Evolutionary conservation across 75 land plant species (phyloP), one percentile per base, ranked within the genome.

Genomic region (Larix kaempferi): DNA sequence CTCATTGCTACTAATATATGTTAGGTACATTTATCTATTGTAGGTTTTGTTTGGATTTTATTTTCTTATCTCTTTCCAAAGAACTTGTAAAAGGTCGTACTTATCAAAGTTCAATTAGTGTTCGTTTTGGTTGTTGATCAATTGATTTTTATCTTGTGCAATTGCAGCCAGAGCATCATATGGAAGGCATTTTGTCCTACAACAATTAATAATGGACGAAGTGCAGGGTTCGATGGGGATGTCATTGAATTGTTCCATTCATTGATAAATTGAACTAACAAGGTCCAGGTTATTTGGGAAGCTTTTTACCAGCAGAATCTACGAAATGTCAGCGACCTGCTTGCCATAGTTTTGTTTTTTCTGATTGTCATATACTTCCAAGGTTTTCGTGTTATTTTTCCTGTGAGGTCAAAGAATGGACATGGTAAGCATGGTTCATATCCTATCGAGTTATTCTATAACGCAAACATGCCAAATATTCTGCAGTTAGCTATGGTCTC

Each of bases 1-100:
- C 91, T 93, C 84, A 93, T 93, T 65, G 95, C 95, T 57, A 93
- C 95, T 61, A 93, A 93, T 62, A 93, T 93, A 78, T 93, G 95
- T 93, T 93, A 39, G 23, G 74, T 72, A 52, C 74, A 35, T 16
- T 37, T 5, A 1, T 39, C 6, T 3, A 21, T 37, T 69, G 13
- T 69, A 37, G n/a, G 1, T 15, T 71, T 71, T 12, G 13, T 15
- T 71, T 71, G 17, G 16, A 2, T 16, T 71, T 1, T 6, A 25
- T 57, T n/a, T n/a, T n/a, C n/a, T n/a, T n/a, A n/a, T n/a, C n/a
- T n/a, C n/a, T n/a, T n/a, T n/a, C n/a, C n/a, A 55, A 93, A 93
- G 59, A 93, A 89, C 78, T 93, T 92, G 93, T 91, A 76, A 76
- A 79, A 39, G 6, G 57, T 22, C 12, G n/a, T n/a, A n/a, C n/a